Conservation (phyloP, 169 alveolate species). For the Plasmodium inui region DNA sequence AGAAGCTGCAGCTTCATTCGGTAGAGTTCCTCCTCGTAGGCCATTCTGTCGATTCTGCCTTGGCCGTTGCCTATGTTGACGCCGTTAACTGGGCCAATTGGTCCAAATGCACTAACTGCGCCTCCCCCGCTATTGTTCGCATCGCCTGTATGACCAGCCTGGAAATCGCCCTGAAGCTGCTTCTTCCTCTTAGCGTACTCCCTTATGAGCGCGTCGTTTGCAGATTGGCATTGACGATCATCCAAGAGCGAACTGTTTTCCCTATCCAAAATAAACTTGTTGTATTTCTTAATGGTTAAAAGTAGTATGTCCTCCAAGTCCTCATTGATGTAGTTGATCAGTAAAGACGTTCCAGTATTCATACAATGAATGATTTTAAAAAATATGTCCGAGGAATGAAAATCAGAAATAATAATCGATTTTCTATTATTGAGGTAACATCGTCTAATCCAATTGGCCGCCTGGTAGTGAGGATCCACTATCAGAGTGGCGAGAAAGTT, state of each 20-base stretch:
- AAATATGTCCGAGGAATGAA: conserved; percentile 39
- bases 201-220: conserved; percentile 12
- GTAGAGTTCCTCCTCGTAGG: conserved; percentile 35
- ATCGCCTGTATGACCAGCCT: background rate
- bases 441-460: conserved; percentile 57
- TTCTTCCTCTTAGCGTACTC: conserved; percentile 46
- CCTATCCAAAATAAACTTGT: conserved; percentile 36
- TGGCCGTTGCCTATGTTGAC: background rate
- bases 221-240: background rate
- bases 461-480: conserved; percentile 72
- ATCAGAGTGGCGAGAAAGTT: conserved; percentile 60
- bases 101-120: background rate
- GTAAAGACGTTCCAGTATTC: conserved; percentile 45
- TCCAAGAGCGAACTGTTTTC: conserved; percentile 1
- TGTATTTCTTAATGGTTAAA: conserved; percentile 60
- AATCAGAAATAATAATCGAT: conserved; percentile 18
- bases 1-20: conserved; percentile 43
- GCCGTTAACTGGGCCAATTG: background rate
- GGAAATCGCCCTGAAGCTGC: background rate
- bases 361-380: conserved; percentile 67
- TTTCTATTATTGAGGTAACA: conserved; percentile 26
- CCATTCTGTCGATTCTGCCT: background rate
- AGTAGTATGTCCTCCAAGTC: conserved; percentile 57
- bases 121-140: background rate
- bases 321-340: conserved; percentile 46